Percentiles rank a stretch among this genome's conserved stretches.
phyloP scores from a whole-genome alignment of 169 alveolate genomes.

The Perkinsus chesapeaki region DNA sequence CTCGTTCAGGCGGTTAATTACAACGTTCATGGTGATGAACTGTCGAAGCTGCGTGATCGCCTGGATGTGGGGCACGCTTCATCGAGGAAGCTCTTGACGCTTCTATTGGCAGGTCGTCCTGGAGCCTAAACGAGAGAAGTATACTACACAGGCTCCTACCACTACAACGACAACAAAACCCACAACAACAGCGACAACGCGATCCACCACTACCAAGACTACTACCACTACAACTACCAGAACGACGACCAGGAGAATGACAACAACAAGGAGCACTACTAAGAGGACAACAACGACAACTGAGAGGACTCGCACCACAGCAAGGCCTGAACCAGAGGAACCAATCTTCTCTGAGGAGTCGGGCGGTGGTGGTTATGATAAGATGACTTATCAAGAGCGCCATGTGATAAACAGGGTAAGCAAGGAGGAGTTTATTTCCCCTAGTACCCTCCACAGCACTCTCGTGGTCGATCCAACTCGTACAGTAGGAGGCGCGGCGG shows the following conservation, averaged over 20 bases:
- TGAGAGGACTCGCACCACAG: no score
- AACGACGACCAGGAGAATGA: background rate
- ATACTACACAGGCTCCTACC: background rate
- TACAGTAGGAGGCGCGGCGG: no score
- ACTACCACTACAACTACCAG: background rate
- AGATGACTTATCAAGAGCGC: no score
- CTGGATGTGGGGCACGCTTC: background rate
- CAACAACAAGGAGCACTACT: background rate
- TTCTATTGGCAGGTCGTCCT: background rate
- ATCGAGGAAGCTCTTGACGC: background rate
- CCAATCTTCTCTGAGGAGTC: no score
- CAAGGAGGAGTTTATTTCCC: no score
- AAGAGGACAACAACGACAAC: no score
- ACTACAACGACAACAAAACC: background rate
- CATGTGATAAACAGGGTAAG: no score
- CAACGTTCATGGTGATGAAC: background rate
- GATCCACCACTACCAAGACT: background rate
- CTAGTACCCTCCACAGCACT: no score
- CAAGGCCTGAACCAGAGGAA: no score
- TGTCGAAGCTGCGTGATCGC: background rate
- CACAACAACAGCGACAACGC: background rate
- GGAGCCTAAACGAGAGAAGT: background rate
- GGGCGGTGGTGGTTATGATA: no score
- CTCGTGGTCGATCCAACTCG: no score
- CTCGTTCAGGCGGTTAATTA: background rate